These are phyloP conservation scores for Phaeosphaeriaceae sp. DNA, from an alignment of 2,329 filamentous ascomycete genomes.

Conservation along the genomic window DNA sequence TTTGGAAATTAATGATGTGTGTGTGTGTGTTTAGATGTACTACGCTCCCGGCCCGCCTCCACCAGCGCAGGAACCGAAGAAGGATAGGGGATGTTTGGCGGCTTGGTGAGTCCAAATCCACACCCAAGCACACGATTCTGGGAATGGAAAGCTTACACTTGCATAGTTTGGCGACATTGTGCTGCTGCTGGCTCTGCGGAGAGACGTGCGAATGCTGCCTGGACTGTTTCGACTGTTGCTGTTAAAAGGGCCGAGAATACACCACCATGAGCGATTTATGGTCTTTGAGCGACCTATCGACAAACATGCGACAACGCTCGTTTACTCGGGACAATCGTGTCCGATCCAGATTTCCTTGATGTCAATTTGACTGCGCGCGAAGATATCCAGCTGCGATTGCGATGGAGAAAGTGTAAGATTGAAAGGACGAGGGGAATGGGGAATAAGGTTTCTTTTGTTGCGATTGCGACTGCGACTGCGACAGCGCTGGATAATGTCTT, in stretches of 20 bases:
- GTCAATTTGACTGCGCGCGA: neutral
- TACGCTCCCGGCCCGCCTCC: conserved; percentile 39
- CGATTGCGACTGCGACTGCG: neutral
- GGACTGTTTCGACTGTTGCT: conserved; percentile 43
- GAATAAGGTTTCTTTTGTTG: neutral
- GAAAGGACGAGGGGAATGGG: neutral
- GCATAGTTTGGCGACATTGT: conserved; percentile 43
- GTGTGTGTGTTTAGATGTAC: conserved; percentile 32
- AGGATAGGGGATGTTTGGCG: conserved; percentile 42
- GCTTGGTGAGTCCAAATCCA: conserved; percentile 35
- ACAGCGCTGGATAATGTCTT: no score
- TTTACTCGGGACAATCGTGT: neutral
- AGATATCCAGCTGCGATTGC: neutral
- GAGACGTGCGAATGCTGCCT: conserved; percentile 48
- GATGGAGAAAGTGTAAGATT: neutral
- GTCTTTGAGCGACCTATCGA: neutral
- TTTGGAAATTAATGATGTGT: neutral
- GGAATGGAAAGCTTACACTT: neutral
- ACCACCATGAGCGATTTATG: neutral
- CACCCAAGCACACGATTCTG: neutral
- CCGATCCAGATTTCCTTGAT: neutral
- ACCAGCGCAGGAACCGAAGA: conserved; percentile 35
- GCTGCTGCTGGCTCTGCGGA: conserved; percentile 47
- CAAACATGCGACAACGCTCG: neutral
- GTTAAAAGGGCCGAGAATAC: conserved; percentile 12